Evolutionary conservation across 371 early-diverging fungal genomes (phyloP), one percentile per base, ranked within the genome.

Genomic region (Umbelopsis sp.): DNA sequence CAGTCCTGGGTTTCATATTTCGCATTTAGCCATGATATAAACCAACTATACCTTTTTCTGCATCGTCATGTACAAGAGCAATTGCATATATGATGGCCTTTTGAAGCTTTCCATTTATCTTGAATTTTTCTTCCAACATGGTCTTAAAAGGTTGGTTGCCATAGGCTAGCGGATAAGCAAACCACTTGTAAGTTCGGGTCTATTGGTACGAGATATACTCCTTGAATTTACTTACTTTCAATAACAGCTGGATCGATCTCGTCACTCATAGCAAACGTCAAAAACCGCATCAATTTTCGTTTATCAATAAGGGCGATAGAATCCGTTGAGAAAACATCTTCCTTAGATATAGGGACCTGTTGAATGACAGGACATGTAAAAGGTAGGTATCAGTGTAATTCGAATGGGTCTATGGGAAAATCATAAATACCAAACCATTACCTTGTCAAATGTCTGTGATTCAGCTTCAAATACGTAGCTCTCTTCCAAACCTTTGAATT

Each of bases 311-410:
- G 80, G 3, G 78, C 80, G 7, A 96, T 83, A 10, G 87, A 74
- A 44, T 91, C 86, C 73, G 89, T 90, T 14, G 87, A 85, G 81
- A 98, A 98, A 12, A 98, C 89, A 73, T 96, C 97, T 75, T 96
- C 96, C 74, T 96, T 97, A 53, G 94, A 91, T n/a, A 92, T 87
- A 0, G 97, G 97, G 14, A 96, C 94, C 89, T 88, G 1, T 29
- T 64, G 1, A 6, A 25, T 18, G 25, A n/a, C 18, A 64, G 22
- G 22, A 22, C 22, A 22, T 22, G 22, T 22, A 22, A 22, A 22
- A 0, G 22, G 22, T 22, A 14, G 65, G 12, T 64, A 20, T 25
- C 25, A 44, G 44, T 9, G 16, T 22, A 18, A 48, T 25, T 18
- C 14, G 12, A 7, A 32, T 44, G 24, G n/a, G 5, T 29, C 22